Conservation (phyloP, 2,329 filamentous ascomycete genomes). For the Colletotrichum sp. region DNA sequence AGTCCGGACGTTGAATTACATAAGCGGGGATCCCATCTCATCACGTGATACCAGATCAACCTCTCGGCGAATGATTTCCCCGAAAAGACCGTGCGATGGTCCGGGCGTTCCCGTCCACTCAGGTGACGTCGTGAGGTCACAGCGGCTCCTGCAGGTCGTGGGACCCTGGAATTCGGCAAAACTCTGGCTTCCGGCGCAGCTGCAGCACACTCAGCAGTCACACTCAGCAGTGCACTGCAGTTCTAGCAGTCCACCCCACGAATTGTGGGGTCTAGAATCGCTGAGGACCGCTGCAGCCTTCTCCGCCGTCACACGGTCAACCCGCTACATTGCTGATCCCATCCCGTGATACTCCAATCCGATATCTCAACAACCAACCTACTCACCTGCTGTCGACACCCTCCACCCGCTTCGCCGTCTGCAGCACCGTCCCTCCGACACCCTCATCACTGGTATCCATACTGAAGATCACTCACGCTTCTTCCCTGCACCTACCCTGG, state of each 20-base stretch:
- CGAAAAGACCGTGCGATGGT: neutral
- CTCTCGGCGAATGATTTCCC: neutral
- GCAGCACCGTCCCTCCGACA: neutral
- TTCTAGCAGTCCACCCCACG: neutral
- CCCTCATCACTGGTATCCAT: neutral
- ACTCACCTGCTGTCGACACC: neutral
- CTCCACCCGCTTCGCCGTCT: neutral
- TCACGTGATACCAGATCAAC: too few species aligned
- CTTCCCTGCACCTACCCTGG: neutral
- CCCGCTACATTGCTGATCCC: conserved; percentile 8
- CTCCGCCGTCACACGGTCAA: conserved; percentile 14
- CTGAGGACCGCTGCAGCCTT: conserved; percentile 9
- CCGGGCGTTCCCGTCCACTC: neutral
- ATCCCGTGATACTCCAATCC: neutral
- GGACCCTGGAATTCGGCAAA: conserved; percentile 21
- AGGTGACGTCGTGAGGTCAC: conserved; percentile 10
- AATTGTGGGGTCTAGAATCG: conserved; percentile 7
- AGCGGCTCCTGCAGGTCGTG: neutral
- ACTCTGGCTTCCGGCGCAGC: neutral
- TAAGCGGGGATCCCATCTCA: too few species aligned
- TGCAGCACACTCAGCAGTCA: neutral
- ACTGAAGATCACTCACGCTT: neutral
- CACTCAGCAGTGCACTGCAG: neutral
- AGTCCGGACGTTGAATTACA: neutral
- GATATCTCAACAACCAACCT: neutral